These are phyloP conservation scores for Geosmithia putterillii DNA, from an alignment of 2,329 filamentous ascomycete species.

Conservation along the genomic window DNA sequence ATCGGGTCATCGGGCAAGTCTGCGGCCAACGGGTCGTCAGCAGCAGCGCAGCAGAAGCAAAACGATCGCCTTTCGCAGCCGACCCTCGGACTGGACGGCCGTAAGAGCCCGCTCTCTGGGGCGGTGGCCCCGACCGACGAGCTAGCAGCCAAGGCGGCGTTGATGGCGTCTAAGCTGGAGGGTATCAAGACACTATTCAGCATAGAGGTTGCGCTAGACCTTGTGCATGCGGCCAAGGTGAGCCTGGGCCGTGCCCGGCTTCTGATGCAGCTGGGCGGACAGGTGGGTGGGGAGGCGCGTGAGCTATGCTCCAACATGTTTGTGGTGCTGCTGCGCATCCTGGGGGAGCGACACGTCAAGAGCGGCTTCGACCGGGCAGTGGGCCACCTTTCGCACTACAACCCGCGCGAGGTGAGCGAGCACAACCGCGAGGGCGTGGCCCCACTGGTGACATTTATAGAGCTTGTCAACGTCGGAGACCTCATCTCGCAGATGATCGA, in stretches of 20 bases:
- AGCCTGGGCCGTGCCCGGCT: slow-evolving; percentile 76
- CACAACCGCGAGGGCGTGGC: slow-evolving; percentile 65
- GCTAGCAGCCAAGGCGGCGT: slow-evolving; percentile 89
- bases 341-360: slow-evolving; percentile 80
- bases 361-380: slow-evolving; percentile 91
- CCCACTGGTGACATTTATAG: slow-evolving; percentile 87
- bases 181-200: slow-evolving; percentile 93
- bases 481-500: slow-evolving; percentile 98
- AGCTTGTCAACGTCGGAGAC: slow-evolving; percentile 95
- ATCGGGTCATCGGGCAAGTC: slow-evolving; percentile 41
- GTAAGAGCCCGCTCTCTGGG: slow-evolving; percentile 28
- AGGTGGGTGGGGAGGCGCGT: slow-evolving; percentile 69
- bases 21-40: slow-evolving; percentile 21
- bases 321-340: slow-evolving; percentile 66
- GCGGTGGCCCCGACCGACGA: slow-evolving; percentile 76
- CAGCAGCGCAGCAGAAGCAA: background rate
- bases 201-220: slow-evolving; percentile 82
- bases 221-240: slow-evolving; percentile 81
- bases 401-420: slow-evolving; percentile 69
- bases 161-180: slow-evolving; percentile 90
- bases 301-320: slow-evolving; percentile 89
- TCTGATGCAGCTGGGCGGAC: slow-evolving; percentile 70
- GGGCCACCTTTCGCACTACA: slow-evolving; percentile 79
- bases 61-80: slow-evolving; percentile 4
- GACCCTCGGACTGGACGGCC: slow-evolving; percentile 26